These are phyloP conservation scores for Penicillium paneum DNA, from an alignment of 2,329 filamentous ascomycete genomes.

Conservation along the genomic window DNA sequence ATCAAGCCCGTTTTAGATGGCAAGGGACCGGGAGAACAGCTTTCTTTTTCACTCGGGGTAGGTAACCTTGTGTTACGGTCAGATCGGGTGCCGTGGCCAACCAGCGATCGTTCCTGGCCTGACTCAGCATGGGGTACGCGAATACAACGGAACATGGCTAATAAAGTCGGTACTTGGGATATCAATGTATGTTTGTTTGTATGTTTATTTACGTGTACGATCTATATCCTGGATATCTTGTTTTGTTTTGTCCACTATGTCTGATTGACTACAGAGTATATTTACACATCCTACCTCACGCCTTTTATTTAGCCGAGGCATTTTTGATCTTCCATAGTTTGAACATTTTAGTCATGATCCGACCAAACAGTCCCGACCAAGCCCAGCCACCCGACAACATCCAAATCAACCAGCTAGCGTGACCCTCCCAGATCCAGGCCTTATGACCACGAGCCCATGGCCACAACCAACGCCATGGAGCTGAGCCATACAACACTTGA, in stretches of 20 bases:
- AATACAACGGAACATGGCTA: conserved; percentile 30
- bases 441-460: conserved; percentile 39
- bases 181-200: background rate
- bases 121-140: conserved; percentile 30
- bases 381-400: conserved; percentile 50
- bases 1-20: conserved; percentile 12
- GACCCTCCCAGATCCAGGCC: conserved; percentile 50
- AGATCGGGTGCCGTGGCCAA: conserved; percentile 30
- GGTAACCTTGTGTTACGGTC: conserved; percentile 27
- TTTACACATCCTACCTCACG: background rate
- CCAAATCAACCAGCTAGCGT: conserved; percentile 52
- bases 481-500: conserved; percentile 49
- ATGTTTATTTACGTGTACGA: background rate
- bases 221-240: too few species aligned
- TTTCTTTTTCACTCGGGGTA: conserved; percentile 37
- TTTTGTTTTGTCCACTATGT: background rate
- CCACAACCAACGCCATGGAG: conserved; percentile 52
- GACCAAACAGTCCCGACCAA: conserved; percentile 39
- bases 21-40: conserved; percentile 29
- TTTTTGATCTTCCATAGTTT: conserved; percentile 42
- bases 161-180: background rate
- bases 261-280: background rate
- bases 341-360: conserved; percentile 51
- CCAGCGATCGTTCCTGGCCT: conserved; percentile 24
- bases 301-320: conserved; percentile 13